phyloP scores from a whole-genome alignment of 2,329 filamentous ascomycete genomes.

The Westerdykella ornata region DNA sequence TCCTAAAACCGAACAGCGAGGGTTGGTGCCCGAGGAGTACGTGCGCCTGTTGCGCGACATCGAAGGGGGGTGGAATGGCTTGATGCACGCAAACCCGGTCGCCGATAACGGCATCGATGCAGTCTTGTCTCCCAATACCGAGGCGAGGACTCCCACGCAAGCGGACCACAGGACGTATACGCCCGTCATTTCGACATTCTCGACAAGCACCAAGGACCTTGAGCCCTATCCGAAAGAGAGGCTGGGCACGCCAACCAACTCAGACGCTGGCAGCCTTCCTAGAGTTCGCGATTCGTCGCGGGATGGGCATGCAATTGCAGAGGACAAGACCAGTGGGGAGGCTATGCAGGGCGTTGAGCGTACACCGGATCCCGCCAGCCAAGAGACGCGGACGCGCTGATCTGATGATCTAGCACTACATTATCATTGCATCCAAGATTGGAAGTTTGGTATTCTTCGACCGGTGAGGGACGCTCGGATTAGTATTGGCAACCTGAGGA shows the following conservation, averaged over 20 bases:
- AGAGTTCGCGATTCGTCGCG: constrained; percentile 8
- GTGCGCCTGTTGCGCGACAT: constrained; percentile 88
- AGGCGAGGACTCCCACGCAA: constrained; percentile 38
- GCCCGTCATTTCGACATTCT: constrained; percentile 47
- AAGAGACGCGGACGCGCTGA: not conserved
- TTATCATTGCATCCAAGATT: too few relatives aligned
- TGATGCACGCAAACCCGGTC: constrained; percentile 32
- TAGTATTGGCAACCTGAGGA: too few relatives aligned
- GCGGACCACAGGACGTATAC: constrained; percentile 35
- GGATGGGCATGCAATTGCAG: constrained; percentile 10
- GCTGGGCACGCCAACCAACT: constrained; percentile 32
- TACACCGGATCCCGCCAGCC: constrained; percentile 1
- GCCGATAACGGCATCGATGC: constrained; percentile 14
- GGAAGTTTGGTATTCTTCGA: too few relatives aligned
- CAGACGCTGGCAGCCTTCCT: constrained; percentile 17
- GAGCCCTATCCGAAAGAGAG: constrained; percentile 42
- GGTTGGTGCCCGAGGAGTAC: constrained; percentile 92
- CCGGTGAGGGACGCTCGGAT: too few relatives aligned
- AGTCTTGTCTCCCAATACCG: constrained; percentile 25
- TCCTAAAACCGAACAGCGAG: constrained; percentile 86
- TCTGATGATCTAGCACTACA: too few relatives aligned
- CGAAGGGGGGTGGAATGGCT: constrained; percentile 65
- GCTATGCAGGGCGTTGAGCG: constrained; percentile 19
- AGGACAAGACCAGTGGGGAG: constrained; percentile 15
- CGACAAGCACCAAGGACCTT: constrained; percentile 47